These are phyloP conservation scores for Catenaria anguillulae DNA, from an alignment of 371 early-diverging fungal species.

Conservation along the genomic window DNA sequence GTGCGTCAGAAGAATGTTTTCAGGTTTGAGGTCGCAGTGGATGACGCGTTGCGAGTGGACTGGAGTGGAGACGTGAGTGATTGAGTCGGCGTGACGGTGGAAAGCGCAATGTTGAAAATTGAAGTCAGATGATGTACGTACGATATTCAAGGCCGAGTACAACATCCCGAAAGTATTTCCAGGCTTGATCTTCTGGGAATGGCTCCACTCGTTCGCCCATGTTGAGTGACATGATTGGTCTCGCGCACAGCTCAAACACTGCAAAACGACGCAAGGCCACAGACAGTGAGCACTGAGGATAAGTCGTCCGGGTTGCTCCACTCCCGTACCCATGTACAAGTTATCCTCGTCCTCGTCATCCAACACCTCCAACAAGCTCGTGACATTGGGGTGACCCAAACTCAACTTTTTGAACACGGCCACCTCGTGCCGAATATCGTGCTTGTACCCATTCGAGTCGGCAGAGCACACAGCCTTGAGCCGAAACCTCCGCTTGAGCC, in stretches of 20 bases:
- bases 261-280: neutral
- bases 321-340: conserved; percentile 41
- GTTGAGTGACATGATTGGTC: conserved; percentile 29
- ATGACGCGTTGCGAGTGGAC: conserved; percentile 34
- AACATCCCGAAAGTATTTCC: conserved; percentile 34
- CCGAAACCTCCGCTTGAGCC: conserved; percentile 14
- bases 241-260: conserved; percentile 44
- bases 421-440: conserved; percentile 26
- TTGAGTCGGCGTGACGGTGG: neutral
- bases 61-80: neutral
- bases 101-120: no score
- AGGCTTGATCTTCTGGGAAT: conserved; percentile 24
- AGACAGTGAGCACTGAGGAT: no score
- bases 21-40: conserved; percentile 41
- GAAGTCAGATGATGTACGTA: conserved; percentile 13
- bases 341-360: conserved; percentile 38
- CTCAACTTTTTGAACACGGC: conserved; percentile 38
- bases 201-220: conserved; percentile 18
- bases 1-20: conserved; percentile 29
- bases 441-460: neutral
- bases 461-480: neutral
- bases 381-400: conserved; percentile 32
- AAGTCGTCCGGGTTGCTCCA: no score
- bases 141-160: conserved; percentile 37
- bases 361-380: conserved; percentile 32